Evolutionary conservation across 805 yeast genomes (phyloP).

Genomic region (Kregervanrija pseudodelftensis): DNA sequence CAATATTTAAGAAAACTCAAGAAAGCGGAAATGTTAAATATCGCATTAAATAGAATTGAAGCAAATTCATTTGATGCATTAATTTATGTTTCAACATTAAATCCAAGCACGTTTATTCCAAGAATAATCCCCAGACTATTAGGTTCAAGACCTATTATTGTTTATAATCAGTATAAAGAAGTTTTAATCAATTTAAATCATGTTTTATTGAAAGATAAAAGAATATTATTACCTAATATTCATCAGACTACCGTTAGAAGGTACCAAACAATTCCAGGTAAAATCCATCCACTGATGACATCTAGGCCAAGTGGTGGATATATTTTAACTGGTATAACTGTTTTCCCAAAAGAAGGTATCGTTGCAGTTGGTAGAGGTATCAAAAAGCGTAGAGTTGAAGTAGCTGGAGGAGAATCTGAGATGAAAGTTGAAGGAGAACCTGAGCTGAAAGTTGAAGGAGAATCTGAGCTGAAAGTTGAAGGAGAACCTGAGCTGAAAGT

Average conservation of each 20-base stretch:
- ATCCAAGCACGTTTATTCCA: constrained; percentile 59
- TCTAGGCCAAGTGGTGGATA: constrained; percentile 91
- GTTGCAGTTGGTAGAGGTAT: constrained; percentile 66
- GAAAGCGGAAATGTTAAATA: constrained; percentile 45
- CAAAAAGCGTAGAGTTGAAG: constrained; percentile 30
- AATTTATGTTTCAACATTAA: constrained; percentile 64
- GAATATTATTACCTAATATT: constrained; percentile 76
- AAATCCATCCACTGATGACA: constrained; percentile 93
- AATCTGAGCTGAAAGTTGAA: constrained; percentile 8
- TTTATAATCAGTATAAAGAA: constrained; percentile 80
- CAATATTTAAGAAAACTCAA: constrained; percentile 62
- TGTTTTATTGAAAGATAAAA: constrained; percentile 54
- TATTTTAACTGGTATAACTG: constrained; percentile 69
- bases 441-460: no score
- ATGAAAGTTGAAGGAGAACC: no score
- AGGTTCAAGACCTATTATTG: constrained; percentile 83
- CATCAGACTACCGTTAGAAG: constrained; percentile 76
- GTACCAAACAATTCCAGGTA: constrained; percentile 89
- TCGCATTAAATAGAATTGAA: constrained; percentile 43
- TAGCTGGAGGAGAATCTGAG: constrained; percentile 5
- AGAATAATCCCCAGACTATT: constrained; percentile 55
- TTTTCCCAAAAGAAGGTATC: constrained; percentile 58
- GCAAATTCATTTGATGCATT: constrained; percentile 65
- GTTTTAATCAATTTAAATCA: constrained; percentile 67
- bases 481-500: constrained; percentile 9